Evolutionary conservation across 495 filamentous ascomycete species (phyloP).

Genomic region (Sporormia fimetaria): DNA sequence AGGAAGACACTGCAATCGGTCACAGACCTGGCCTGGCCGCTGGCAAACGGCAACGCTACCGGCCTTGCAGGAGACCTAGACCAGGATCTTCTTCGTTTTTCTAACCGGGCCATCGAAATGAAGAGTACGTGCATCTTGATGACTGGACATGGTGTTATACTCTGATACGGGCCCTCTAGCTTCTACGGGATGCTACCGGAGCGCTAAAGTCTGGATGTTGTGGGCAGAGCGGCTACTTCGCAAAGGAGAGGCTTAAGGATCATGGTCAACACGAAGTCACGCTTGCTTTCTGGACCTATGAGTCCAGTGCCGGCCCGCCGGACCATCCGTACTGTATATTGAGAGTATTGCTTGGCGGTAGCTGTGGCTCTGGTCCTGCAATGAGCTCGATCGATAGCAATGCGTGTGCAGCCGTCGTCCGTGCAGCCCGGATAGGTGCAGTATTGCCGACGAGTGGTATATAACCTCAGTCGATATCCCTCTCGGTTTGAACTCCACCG

Average conservation of each 20-base stretch:
- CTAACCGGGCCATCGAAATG: constrained; percentile 17
- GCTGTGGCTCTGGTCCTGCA: constrained; percentile 14
- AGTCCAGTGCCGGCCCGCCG: constrained; percentile 23
- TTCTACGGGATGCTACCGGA: constrained; percentile 1
- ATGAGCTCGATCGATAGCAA: constrained; percentile 11
- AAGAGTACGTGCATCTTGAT: constrained; percentile 2
- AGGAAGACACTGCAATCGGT: constrained; percentile 2
- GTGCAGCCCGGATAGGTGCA: constrained; percentile 2
- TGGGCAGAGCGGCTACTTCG: not conserved
- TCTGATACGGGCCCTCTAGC: not conserved
- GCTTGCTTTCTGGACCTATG: constrained; percentile 16
- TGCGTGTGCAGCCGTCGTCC: constrained; percentile 3
- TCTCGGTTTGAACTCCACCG: constrained; percentile 17
- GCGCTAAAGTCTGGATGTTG: constrained; percentile 7
- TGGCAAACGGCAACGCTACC: constrained; percentile 4
- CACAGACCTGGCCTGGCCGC: constrained; percentile 5
- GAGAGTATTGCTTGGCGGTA: constrained; percentile 12
- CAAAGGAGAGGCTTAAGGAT: not conserved
- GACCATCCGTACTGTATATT: constrained; percentile 24
- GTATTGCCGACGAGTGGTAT: constrained; percentile 14
- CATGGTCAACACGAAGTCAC: constrained; percentile 23
- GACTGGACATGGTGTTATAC: constrained; percentile 3
- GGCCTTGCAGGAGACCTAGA: constrained; percentile 3
- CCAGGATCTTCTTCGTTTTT: constrained; percentile 8
- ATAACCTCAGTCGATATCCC: constrained; percentile 14